Evolutionary conservation across 345 rosid species (phyloP), one percentile per base, ranked within the genome.

Genomic region (Arabidopsis suecica): DNA sequence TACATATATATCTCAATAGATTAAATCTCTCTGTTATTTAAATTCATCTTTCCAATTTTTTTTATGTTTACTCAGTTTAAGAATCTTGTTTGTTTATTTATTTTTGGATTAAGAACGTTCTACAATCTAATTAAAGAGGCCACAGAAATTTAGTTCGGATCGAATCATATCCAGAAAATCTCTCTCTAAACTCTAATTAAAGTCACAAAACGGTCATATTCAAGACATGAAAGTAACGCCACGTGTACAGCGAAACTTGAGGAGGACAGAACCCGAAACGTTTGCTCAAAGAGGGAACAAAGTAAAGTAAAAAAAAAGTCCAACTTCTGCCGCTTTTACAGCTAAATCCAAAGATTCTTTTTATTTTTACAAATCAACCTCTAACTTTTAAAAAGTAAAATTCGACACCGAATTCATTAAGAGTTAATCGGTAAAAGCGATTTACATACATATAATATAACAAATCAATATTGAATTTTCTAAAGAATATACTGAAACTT

Each of bases 231-330:
- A 58, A 14, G 11, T 36, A 40, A 20, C 14, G 68, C 53, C 67
- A 75, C 68, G 79, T 68, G 62, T 20, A 18, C 28, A 54, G 5
- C 5, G 9, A 67, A 5, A 75, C 33, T n/a, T 67, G 73, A 38
- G 62, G 73, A 59, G 54, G 78, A 36, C 36, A 59, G n/a, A 68
- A 20, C 68, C 68, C 2, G 36, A 75, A 48, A 49, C 73, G 68
- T 68, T 45, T 58, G 79, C 79, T 44, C 74, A 34, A 61, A 68
- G 69, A 50, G 58, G 69, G 49, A 68, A 76, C 72, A 74, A 33
- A 37, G n/a, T 12, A n/a, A 55, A 41, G 40, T 38, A 44, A 38
- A 25, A 18, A 0, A 37, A 61, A 48, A 8, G 0, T 40, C 18
- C 50, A 64, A 44, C 18, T 25, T 14, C 2, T 45, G 33, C 53